Evolutionary conservation across 768 basidiomycete species (phyloP).

Genomic region (Russula sp.): DNA sequence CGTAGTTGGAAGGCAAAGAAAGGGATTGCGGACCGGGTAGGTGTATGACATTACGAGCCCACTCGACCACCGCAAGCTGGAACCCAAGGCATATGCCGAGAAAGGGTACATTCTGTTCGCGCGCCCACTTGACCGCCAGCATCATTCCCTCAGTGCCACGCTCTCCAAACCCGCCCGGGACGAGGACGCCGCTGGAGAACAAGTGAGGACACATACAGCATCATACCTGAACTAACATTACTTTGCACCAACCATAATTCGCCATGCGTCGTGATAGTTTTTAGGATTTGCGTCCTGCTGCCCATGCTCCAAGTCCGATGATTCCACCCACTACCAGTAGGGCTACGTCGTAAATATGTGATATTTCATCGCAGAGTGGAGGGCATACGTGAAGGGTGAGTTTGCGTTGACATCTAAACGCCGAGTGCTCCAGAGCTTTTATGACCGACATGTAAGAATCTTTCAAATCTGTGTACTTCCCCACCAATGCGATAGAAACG

Average conservation of each 20-base stretch:
- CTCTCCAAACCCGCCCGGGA: conserved; percentile 91
- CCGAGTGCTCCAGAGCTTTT: conserved; percentile 95
- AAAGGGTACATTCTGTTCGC: conserved; percentile 93
- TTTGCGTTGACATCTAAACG: conserved; percentile 84
- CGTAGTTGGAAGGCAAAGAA: not conserved
- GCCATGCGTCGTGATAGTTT: conserved; percentile 93
- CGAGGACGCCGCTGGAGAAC: conserved; percentile 75
- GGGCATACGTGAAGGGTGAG: conserved; percentile 64
- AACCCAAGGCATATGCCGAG: conserved; percentile 96
- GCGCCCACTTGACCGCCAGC: conserved; percentile 93
- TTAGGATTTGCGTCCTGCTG: conserved; percentile 75
- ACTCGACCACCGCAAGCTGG: conserved; percentile 94
- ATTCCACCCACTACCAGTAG: conserved; percentile 81
- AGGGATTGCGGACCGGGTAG: conserved; percentile 44
- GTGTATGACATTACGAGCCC: conserved; percentile 78
- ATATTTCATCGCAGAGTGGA: conserved; percentile 9
- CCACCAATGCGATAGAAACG: conserved; percentile 86
- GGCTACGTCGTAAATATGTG: not conserved
- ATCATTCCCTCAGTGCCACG: conserved; percentile 98
- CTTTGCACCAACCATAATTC: conserved; percentile 84
- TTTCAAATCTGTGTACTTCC: conserved; percentile 94
- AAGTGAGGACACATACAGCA: conserved; percentile 13
- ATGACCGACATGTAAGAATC: conserved; percentile 99
- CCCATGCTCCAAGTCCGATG: conserved; percentile 80
- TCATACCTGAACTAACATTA: conserved; percentile 31